Percentiles rank a stretch among this genome's conserved stretches.
These are phyloP conservation scores for Harrya chromipes DNA, from an alignment of 768 basidiomycete genomes.

Conservation along the genomic window DNA sequence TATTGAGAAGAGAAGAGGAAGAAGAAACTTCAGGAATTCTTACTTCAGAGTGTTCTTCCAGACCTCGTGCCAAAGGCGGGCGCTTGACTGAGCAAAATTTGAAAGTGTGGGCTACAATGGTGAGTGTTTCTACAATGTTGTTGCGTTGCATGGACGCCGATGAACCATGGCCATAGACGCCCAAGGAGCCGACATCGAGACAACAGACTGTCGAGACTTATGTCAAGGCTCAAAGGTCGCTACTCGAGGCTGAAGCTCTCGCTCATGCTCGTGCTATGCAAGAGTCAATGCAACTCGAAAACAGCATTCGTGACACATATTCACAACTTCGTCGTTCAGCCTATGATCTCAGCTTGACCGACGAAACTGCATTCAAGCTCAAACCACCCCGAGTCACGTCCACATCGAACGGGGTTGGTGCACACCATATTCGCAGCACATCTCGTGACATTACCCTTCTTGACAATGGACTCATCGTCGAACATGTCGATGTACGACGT, in stretches of 20 bases:
- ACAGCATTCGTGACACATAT: conserved; percentile 75
- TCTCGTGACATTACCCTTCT: conserved; percentile 77
- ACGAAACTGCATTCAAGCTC: conserved; percentile 65
- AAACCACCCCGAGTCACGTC: conserved; percentile 50
- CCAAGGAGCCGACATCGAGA: conserved; percentile 81
- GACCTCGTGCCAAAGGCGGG: conserved; percentile 64
- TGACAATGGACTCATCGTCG: conserved; percentile 87
- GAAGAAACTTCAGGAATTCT: conserved; percentile 55
- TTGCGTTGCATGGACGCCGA: conserved; percentile 4
- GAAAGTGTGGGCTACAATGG: conserved; percentile 75
- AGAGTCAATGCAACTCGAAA: conserved; percentile 74
- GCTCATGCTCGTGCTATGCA: conserved; percentile 77
- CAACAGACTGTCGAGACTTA: conserved; percentile 81
- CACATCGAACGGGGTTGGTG: conserved; percentile 32
- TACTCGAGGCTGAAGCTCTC: conserved; percentile 79
- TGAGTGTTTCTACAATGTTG: conserved; percentile 40
- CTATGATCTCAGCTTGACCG: conserved; percentile 57
- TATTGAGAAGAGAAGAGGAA: conserved; percentile 67
- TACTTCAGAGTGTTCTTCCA: conserved; percentile 48
- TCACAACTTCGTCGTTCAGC: conserved; percentile 76
- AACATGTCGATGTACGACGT: conserved; percentile 78
- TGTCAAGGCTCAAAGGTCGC: conserved; percentile 73
- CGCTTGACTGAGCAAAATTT: conserved; percentile 74
- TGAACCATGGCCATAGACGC: conserved; percentile 56
- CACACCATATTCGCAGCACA: conserved; percentile 44